Conservation (phyloP, 2,329 filamentous ascomycete species). For the Exophiala xenobiotica region DNA sequence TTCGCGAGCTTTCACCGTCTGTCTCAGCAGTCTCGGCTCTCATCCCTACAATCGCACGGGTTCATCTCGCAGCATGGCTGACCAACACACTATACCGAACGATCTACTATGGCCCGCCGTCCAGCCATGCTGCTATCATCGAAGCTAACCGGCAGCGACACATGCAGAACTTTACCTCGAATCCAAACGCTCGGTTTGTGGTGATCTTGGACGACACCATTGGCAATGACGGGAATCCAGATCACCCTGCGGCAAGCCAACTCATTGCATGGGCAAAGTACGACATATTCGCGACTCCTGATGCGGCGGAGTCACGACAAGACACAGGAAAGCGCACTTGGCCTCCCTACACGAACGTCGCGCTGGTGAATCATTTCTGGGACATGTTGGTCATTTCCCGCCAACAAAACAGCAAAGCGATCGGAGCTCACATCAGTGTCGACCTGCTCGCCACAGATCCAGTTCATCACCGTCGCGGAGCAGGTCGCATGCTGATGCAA, state of each 20-base stretch:
- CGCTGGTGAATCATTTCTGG: slow-evolving; percentile 9
- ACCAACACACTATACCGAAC: slow-evolving; percentile 9
- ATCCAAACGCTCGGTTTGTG: slow-evolving; percentile 5
- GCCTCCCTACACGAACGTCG: slow-evolving; percentile 2
- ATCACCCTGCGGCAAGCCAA: background rate
- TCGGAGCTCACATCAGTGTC: slow-evolving; percentile 15
- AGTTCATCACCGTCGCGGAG: slow-evolving; percentile 17
- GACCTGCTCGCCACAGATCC: slow-evolving; percentile 21
- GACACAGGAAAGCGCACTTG: background rate
- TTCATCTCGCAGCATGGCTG: slow-evolving; percentile 20
- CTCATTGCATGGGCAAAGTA: slow-evolving; percentile 18
- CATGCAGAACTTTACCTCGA: background rate
- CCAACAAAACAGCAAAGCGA: background rate
- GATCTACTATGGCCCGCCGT: slow-evolving; percentile 18
- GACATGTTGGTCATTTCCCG: slow-evolving; percentile 3
- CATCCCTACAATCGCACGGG: slow-evolving; percentile 12
- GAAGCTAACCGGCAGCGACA: slow-evolving; percentile 11
- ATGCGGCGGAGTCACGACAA: background rate
- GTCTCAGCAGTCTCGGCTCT: background rate
- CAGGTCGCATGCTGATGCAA: slow-evolving; percentile 15
- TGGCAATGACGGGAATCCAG: background rate
- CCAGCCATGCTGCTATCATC: slow-evolving; percentile 10
- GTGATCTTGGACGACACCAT: slow-evolving; percentile 9
- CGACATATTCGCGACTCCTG: slow-evolving; percentile 3
- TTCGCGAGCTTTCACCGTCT: slow-evolving; percentile 8